Percentiles rank a stretch among this genome's conserved stretches.
These are phyloP conservation scores for Wickerhamiella australiensis DNA, from an alignment of 805 yeast species.

Conservation along the genomic window DNA sequence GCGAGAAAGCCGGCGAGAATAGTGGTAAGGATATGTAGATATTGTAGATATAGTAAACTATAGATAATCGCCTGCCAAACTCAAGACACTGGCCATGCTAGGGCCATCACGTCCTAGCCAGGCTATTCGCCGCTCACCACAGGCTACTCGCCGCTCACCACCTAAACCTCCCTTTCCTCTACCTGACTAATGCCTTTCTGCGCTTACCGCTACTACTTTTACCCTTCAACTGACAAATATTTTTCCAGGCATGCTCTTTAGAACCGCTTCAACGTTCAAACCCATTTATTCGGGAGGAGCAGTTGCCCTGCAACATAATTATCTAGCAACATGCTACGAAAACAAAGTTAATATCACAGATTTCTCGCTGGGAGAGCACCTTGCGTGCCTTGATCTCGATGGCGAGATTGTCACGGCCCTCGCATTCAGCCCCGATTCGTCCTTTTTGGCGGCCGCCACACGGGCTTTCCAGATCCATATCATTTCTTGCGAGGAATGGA, in stretches of 20 bases:
- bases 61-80: too few relatives aligned
- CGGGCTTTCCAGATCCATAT: conserved; percentile 74
- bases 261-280: conserved; percentile 31
- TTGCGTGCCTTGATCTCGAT: conserved; percentile 68
- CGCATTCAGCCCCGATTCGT: conserved; percentile 65
- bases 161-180: too few relatives aligned
- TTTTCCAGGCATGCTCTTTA: conserved; percentile 19
- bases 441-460: conserved; percentile 56
- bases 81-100: too few relatives aligned
- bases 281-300: conserved; percentile 87
- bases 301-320: conserved; percentile 49
- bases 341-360: conserved; percentile 68
- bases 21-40: too few relatives aligned
- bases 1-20: too few relatives aligned
- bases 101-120: too few relatives aligned
- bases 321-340: conserved; percentile 66
- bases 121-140: too few relatives aligned
- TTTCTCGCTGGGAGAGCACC: conserved; percentile 41
- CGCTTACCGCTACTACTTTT: neutral
- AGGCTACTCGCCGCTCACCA: too few relatives aligned
- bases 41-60: too few relatives aligned
- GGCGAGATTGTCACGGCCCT: conserved; percentile 69
- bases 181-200: too few relatives aligned
- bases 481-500: conserved; percentile 30
- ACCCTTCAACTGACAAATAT: neutral